These are phyloP conservation scores for Arabidopsis arenosa DNA, from an alignment of 345 rosid species.

Conservation along the genomic window DNA sequence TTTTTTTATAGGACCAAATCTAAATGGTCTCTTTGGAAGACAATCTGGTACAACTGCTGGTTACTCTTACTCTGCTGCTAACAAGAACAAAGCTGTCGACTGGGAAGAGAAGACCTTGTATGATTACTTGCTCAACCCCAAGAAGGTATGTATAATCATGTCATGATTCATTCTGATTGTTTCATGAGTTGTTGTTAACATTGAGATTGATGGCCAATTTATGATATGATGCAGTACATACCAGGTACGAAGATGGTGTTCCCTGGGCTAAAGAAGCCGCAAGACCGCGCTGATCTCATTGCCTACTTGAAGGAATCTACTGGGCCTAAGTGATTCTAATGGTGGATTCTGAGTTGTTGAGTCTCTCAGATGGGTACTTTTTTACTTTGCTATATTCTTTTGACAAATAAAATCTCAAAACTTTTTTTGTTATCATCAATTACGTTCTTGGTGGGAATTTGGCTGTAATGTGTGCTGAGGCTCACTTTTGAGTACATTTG, in stretches of 20 bases:
- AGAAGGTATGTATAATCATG: conserved; percentile 60
- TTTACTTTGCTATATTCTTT: conserved; percentile 39
- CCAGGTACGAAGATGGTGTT: conserved; percentile 99
- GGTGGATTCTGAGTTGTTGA: conserved; percentile 17
- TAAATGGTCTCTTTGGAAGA: conserved; percentile 89
- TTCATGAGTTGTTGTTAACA: neutral
- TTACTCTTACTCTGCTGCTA: conserved; percentile 87
- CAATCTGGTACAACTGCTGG: conserved; percentile 68
- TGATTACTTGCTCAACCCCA: conserved; percentile 87
- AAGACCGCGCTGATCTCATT: conserved; percentile 90
- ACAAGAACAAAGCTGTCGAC: conserved; percentile 82
- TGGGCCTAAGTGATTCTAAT: conserved; percentile 43
- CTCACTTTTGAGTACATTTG: conserved; percentile 14
- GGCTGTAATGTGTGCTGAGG: neutral
- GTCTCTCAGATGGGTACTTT: conserved; percentile 9
- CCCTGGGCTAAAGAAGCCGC: conserved; percentile 96
- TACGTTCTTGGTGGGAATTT: conserved; percentile 28
- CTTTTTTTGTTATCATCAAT: neutral
- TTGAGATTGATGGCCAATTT: neutral
- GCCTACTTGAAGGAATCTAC: conserved; percentile 88
- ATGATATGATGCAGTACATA: conserved; percentile 68
- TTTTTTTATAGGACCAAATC: conserved; percentile 68
- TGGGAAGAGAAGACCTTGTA: conserved; percentile 91
- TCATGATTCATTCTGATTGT: neutral
- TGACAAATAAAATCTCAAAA: conserved; percentile 44